Percentiles rank a stretch among this genome's conserved stretches.
phyloP scores from a whole-genome alignment of 2,329 filamentous ascomycete species.

The Xylaria hypoxylon region DNA sequence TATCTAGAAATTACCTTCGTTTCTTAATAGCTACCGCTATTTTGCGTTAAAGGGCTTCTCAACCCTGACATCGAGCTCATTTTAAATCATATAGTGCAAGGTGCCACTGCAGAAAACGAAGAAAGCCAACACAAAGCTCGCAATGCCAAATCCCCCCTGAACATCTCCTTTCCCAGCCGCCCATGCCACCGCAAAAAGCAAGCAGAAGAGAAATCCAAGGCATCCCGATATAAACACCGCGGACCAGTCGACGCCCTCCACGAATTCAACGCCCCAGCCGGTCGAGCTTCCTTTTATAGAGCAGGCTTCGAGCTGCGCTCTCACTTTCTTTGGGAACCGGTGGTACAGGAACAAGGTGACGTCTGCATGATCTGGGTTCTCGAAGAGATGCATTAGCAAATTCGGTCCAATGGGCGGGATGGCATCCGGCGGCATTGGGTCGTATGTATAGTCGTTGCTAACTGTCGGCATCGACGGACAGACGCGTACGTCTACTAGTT shows the following conservation, averaged over 20 bases:
- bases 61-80: not conserved
- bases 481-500: conserved; percentile 31
- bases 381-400: conserved; percentile 46
- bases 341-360: conserved; percentile 40
- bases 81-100: conserved; percentile 29
- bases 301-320: conserved; percentile 42
- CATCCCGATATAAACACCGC: conserved; percentile 40
- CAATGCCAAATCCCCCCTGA: conserved; percentile 48
- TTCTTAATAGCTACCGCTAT: no score
- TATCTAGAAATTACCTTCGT: no score
- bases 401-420: conserved; percentile 47
- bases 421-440: conserved; percentile 43
- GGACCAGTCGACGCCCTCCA: conserved; percentile 45
- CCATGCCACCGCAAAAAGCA: conserved; percentile 44
- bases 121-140: conserved; percentile 46
- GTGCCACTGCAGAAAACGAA: conserved; percentile 41
- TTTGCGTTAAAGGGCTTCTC: no score
- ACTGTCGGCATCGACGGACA: conserved; percentile 35
- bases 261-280: conserved; percentile 48
- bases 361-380: conserved; percentile 46
- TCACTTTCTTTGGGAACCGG: conserved; percentile 47
- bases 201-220: conserved; percentile 37
- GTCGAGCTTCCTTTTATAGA: conserved; percentile 41
- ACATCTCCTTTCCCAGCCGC: conserved; percentile 41
- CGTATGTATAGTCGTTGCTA: conserved; percentile 42